Conservation (phyloP, 2,329 filamentous ascomycete species). For the Talaromyces marneffei region DNA sequence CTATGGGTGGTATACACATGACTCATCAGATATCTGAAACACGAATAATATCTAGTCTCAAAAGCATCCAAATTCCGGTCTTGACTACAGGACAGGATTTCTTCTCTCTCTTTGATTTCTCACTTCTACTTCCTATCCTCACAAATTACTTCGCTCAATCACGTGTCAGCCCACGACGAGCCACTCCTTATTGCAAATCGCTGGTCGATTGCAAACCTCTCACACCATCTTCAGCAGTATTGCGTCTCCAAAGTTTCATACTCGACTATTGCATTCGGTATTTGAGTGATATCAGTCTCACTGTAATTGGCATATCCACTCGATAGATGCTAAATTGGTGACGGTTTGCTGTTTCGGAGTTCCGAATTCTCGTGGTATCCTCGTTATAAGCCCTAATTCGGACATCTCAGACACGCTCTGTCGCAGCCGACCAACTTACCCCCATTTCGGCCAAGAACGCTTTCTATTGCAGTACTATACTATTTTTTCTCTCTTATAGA, state of each 20-base stretch:
- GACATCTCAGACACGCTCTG: slow-evolving; percentile 2
- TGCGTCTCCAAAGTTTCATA: not conserved
- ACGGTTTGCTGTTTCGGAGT: not conserved
- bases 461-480: not conserved
- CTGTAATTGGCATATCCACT: not conserved
- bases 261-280: not conserved
- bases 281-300: not conserved
- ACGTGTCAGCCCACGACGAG: not conserved
- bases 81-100: not conserved
- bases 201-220: slow-evolving; percentile 6
- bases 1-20: not conserved
- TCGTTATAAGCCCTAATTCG: not conserved
- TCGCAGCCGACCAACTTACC: not conserved
- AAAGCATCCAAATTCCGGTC: not conserved
- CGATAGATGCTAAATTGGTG: not conserved
- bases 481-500: not conserved
- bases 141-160: not conserved
- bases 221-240: not conserved
- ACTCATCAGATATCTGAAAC: not conserved
- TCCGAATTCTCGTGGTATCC: not conserved
- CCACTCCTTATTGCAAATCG: not conserved
- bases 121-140: not conserved
- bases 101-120: not conserved
- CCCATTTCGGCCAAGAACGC: not conserved
- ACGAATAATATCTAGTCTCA: not conserved